A percentile compares a stretch with the other conserved stretches of the same genome.
phyloP scores from a whole-genome alignment of 352 stramenopile species.

The Phytophthora multivora region DNA sequence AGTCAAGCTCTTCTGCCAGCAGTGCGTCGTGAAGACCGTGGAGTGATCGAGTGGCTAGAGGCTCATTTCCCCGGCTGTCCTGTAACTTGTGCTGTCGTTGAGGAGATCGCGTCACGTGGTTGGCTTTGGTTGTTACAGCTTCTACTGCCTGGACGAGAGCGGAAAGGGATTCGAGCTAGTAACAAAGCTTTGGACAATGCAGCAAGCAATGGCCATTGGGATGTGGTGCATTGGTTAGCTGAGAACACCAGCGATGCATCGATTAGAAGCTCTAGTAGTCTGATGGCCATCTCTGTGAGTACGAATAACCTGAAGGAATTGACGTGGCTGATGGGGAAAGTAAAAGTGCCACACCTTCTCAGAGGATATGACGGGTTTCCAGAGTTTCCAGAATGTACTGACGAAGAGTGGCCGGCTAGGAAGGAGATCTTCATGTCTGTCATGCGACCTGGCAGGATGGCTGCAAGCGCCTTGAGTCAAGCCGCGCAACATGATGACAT shows the following conservation, averaged over 20 bases:
- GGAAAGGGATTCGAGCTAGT: background rate
- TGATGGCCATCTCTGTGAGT: background rate
- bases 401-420: background rate
- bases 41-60: background rate
- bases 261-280: background rate
- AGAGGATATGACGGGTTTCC: no score
- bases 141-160: background rate
- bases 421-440: background rate
- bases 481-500: background rate
- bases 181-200: background rate
- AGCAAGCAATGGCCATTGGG: background rate
- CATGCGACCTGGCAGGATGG: background rate
- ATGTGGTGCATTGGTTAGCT: background rate
- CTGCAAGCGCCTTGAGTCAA: background rate
- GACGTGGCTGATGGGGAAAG: no score
- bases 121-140: background rate
- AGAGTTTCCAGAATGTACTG: background rate
- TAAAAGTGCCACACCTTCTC: no score
- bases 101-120: background rate
- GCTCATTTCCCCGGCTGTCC: background rate
- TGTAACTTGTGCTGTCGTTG: background rate
- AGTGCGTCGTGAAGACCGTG: background rate
- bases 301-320: no score
- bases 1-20: background rate
- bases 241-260: background rate